Evolutionary conservation across 2,329 filamentous ascomycete genomes (phyloP), one percentile per base, ranked within the genome.

Genomic region (Pezicula neosporulosa): DNA sequence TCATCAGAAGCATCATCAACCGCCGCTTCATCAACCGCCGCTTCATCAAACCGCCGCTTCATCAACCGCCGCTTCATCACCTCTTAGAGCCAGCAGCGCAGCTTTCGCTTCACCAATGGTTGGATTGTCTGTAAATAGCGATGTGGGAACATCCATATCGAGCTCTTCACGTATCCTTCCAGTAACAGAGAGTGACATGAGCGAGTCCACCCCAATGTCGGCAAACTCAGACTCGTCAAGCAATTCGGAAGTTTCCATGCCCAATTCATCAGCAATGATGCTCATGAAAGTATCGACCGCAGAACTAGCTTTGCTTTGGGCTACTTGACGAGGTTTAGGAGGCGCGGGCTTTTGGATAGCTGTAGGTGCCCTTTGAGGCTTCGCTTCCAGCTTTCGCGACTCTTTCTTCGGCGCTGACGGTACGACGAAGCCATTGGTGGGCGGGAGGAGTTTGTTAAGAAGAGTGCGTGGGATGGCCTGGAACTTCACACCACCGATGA

Each of bases 191-290:
- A 85, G 67, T 1, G 78, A 74, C 70, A 85, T 80, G n/a, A 85
- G 71, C 1, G 81, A 84, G 60, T 85, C 81, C 15, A 83, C 76
- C 21, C 81, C 81, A 3, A 83, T 70, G 54, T 84, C 80, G 3
- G 72, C 67, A 60, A 84, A 83, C 43, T 72, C 74, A 12, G 79
- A 77, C 56, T 78, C 77, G 58, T 83, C 78, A 1, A 72, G 77
- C 3, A 84, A 69, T 60, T 83, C 80, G 44, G 77, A 77, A 13
- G 76, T 67, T 13, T 70, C 70, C 37, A 83, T 72, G 54, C 80
- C 81, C 6, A 80, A 73, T 61, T 85, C 81, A 51, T 76, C 75
- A 6, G 80, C 77, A 37, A 83, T 67, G 36, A 84, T 78, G 33
- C 24, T 24, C 24, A 24, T 77, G 72, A 60, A 82, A 68, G 24